Evolutionary conservation across 2,329 filamentous ascomycete genomes (phyloP), one percentile per base, ranked within the genome.

Genomic region (Hortaea werneckii): DNA sequence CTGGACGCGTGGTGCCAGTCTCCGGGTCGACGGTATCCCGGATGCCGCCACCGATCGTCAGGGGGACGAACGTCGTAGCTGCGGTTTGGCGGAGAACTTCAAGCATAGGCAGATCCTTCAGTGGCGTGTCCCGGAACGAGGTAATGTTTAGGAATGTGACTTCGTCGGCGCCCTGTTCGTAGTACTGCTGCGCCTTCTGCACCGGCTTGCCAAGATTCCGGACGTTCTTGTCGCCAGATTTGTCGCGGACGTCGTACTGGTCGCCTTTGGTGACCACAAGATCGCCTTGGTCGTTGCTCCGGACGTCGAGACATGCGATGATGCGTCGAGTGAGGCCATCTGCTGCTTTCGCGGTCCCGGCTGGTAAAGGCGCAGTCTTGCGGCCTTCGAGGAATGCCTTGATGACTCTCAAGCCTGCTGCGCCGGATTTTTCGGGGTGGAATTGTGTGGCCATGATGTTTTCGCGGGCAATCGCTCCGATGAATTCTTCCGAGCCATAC

Each of bases 91-190:
- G 80, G 41, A 98, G 73, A 45, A 98, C 82, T 69, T 98, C 90
- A 43, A 98, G 80, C 92, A 98, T 98, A 6, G 92, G 92, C 3
- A 89, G 73, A 68, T 98, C 92, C 54, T 83, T 86, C 9, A 96
- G 69, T 6, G 92, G 92, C 54, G 88, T 94, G 71, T 96, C 92
- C 51, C 92, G 83, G 77, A 98, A 98, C 13, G 85, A 92, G 1
- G 90, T 98, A 62, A 98, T 98, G 75, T 98, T 98, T 55, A 98
- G 76, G 67, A 98, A 98, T 1, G 90, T 95, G 46, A 98, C 79
- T 68, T 98, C 92, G 67, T 98, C 92, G 9, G 92, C 89, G 49
- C 92, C 92, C 68, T 95, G 87, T 61, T 94, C 83, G 72, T 96
- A 98, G 73, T 98, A 98, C 59, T 79, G 81, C 67, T 80, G 80